A percentile compares a stretch with the other conserved stretches of the same genome.
phyloP scores from a whole-genome alignment of 2,329 filamentous ascomycete species.

The Didymella pomorum region DNA sequence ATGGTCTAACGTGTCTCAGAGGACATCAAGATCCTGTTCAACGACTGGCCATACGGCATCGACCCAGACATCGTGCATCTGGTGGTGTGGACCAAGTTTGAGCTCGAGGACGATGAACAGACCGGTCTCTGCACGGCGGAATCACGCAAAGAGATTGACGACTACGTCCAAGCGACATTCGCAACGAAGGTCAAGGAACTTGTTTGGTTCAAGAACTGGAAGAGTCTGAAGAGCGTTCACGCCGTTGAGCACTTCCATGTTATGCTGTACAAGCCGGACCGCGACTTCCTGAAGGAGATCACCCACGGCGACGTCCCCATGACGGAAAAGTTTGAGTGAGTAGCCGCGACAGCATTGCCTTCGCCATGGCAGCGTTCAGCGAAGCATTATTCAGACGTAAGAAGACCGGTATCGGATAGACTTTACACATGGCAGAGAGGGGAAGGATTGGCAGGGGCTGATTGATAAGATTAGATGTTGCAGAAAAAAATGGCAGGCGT shows the following conservation, averaged over 20 bases:
- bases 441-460: neutral
- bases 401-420: conserved; percentile 7
- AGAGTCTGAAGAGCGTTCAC: conserved; percentile 80
- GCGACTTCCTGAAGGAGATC: conserved; percentile 71
- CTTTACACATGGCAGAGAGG: neutral
- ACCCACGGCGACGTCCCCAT: conserved; percentile 78
- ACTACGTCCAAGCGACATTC: conserved; percentile 75
- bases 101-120: conserved; percentile 72
- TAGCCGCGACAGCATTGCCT: neutral
- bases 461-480: no score
- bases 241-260: conserved; percentile 94
- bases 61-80: conserved; percentile 81
- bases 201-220: conserved; percentile 93
- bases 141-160: conserved; percentile 71
- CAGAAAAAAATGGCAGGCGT: neutral
- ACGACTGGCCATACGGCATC: conserved; percentile 95
- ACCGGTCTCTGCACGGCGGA: conserved; percentile 72
- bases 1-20: conserved; percentile 44
- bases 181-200: conserved; percentile 60
- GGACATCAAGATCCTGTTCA: conserved; percentile 79
- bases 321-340: conserved; percentile 36
- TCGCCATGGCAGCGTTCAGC: neutral
- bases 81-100: conserved; percentile 93
- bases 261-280: conserved; percentile 82
- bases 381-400: conserved; percentile 6